These are phyloP conservation scores for Paramecium sexaurelia DNA, from an alignment of 73 alveolate genomes.

Conservation along the genomic window DNA sequence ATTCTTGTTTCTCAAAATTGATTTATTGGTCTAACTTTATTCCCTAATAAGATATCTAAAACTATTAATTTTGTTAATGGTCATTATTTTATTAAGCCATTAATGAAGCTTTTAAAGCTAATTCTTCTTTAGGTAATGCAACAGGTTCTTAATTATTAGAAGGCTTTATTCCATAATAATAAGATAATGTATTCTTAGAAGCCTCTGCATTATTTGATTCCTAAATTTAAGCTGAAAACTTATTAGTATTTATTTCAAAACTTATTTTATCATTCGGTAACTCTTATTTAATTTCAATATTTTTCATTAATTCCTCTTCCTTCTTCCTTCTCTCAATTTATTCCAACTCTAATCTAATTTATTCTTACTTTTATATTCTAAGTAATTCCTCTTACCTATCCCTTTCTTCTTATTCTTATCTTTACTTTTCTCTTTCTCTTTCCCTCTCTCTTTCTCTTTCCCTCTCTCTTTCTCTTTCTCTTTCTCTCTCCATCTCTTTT, in stretches of 20 bases:
- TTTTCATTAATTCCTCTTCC: neutral
- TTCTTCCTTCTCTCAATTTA: neutral
- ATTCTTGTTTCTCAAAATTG: neutral
- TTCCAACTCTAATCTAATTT: neutral
- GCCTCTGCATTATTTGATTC: neutral
- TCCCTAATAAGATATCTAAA: neutral
- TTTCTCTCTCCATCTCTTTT: neutral
- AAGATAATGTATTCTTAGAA: neutral
- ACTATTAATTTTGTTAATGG: neutral
- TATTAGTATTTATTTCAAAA: neutral
- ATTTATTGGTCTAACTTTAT: neutral
- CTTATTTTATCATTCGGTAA: neutral
- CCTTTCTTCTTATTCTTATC: neutral
- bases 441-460: neutral
- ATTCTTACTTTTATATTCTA: neutral
- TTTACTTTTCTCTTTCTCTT: neutral
- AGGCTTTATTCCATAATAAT: neutral
- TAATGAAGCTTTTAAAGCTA: neutral
- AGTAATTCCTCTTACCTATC: neutral
- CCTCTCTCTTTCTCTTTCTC: neutral
- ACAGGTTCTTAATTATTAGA: neutral
- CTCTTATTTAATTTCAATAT: neutral
- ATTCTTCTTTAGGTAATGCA: neutral
- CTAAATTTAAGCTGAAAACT: neutral
- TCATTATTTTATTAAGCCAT: neutral